Evolutionary conservation across 169 alveolate species (phyloP), one percentile per base, ranked within the genome.

Genomic region (Plasmodium ovale): DNA sequence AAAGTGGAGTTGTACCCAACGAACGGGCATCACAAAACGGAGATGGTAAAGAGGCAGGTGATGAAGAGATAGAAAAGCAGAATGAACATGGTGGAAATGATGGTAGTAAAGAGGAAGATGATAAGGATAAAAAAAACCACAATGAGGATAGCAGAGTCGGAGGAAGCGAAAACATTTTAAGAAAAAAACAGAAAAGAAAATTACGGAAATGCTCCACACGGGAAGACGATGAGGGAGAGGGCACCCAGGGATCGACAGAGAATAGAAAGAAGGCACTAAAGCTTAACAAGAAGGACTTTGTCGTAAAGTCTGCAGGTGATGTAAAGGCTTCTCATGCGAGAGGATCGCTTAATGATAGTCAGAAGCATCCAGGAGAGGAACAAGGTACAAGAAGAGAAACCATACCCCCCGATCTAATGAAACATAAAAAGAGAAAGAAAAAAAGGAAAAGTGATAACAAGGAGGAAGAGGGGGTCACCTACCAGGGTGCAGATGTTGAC

Each of bases 151-250:
- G 16, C 54, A 56, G 5, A 35, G 35, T n/a, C 7, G 47, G 16
- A 16, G 9, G 25, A 23, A 21, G 16, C 5, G 82, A 69, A 69
- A 10, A 69, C 27, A 56, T 27, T 51, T 7, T 69, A 19, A 54
- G 56, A 23, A 37, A 72, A 56, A 72, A 72, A 72, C 53, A 72
- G 56, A 72, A 60, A 64, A 37, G 65, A 77, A 74, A 35, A 65
- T 25, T 39, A 65, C 7, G 42, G 62, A 44, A 47, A 23, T 31
- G 37, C 21, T 14, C 0, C 42, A 44, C 12, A 7, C 53, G n/a
- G 9, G 67, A 49, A 77, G 39, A 37, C 47, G 54, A 33, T 44
- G 25, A 5, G 7, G 87, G 70, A 53, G 16, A n/a, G 3, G 62
- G 27, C 42, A 31, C 59, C n/a, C 25, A 12, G 39, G 29, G 54